These are phyloP conservation scores for Teratosphaeria gauchensis DNA, from an alignment of 2,329 filamentous ascomycete species.

Conservation along the genomic window DNA sequence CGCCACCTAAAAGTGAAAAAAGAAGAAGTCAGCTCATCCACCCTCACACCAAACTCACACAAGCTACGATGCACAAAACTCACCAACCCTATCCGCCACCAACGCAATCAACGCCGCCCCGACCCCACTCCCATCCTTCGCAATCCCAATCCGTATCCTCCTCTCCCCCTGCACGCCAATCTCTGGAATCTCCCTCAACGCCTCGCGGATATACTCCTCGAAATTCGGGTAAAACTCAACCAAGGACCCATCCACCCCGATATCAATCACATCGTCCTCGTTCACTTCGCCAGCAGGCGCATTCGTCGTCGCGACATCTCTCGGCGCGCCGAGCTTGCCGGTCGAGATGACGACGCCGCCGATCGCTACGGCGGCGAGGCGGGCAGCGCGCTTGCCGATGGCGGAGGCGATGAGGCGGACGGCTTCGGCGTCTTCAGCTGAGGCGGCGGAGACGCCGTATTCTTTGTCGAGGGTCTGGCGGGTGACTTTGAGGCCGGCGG, in stretches of 20 bases:
- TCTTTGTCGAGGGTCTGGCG: slow-evolving; percentile 69
- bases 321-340: slow-evolving; percentile 50
- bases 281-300: slow-evolving; percentile 20
- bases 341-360: slow-evolving; percentile 75
- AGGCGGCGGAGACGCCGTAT: slow-evolving; percentile 66
- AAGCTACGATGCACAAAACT: background rate
- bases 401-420: slow-evolving; percentile 76
- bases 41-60: background rate
- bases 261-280: slow-evolving; percentile 66
- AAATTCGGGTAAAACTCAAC: slow-evolving; percentile 96
- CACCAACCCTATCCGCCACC: slow-evolving; percentile 52
- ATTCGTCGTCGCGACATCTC: slow-evolving; percentile 18
- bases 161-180: slow-evolving; percentile 72
- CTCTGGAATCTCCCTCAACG: slow-evolving; percentile 63
- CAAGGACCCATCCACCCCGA: slow-evolving; percentile 88
- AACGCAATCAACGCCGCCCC: slow-evolving; percentile 91
- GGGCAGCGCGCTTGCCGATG: slow-evolving; percentile 78
- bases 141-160: slow-evolving; percentile 86
- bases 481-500: slow-evolving; percentile 59
- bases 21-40: background rate
- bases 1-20: background rate
- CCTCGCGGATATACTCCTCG: slow-evolving; percentile 77
- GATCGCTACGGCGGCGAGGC: slow-evolving; percentile 79
- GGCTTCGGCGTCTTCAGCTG: slow-evolving; percentile 73
- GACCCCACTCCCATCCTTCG: slow-evolving; percentile 93